Percentiles rank a stretch among this genome's conserved stretches.
Conservation (phyloP, 129 eudicot genomes). For the Gnaphalium uliginosum region DNA sequence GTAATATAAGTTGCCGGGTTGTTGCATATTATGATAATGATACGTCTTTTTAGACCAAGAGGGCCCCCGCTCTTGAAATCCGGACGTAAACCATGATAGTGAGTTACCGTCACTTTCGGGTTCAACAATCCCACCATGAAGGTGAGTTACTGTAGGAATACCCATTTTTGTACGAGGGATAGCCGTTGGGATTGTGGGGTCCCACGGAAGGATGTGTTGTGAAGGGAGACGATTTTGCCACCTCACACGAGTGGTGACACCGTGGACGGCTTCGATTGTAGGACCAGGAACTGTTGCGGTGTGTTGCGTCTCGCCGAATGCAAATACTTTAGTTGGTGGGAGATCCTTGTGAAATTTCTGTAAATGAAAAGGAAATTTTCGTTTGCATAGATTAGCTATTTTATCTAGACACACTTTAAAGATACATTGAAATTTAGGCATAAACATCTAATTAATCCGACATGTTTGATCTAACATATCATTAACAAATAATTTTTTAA, state of each 20-base stretch:
- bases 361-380: no score
- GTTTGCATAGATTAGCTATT: no score
- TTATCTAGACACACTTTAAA: no score
- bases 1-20: slow-evolving; percentile 83
- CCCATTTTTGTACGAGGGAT: slow-evolving; percentile 51
- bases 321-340: slow-evolving; percentile 76
- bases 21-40: slow-evolving; percentile 73
- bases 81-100: slow-evolving; percentile 70
- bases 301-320: slow-evolving; percentile 59
- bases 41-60: slow-evolving; percentile 63
- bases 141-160: slow-evolving; percentile 90
- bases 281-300: slow-evolving; percentile 89
- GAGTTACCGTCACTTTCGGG: slow-evolving; percentile 83
- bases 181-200: slow-evolving; percentile 87
- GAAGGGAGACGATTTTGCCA: slow-evolving; percentile 88
- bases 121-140: slow-evolving; percentile 84
- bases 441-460: no score
- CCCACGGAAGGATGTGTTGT: slow-evolving; percentile 85
- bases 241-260: slow-evolving; percentile 53
- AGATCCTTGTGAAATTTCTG: slow-evolving; percentile 96
- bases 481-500: no score
- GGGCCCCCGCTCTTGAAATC: slow-evolving; percentile 60
- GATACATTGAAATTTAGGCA: no score
- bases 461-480: no score
- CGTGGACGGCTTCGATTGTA: slow-evolving; percentile 83